Evolutionary conservation across 2,329 filamentous ascomycete genomes (phyloP), one percentile per base, ranked within the genome.

Genomic region (Sarocladium kiliense): DNA sequence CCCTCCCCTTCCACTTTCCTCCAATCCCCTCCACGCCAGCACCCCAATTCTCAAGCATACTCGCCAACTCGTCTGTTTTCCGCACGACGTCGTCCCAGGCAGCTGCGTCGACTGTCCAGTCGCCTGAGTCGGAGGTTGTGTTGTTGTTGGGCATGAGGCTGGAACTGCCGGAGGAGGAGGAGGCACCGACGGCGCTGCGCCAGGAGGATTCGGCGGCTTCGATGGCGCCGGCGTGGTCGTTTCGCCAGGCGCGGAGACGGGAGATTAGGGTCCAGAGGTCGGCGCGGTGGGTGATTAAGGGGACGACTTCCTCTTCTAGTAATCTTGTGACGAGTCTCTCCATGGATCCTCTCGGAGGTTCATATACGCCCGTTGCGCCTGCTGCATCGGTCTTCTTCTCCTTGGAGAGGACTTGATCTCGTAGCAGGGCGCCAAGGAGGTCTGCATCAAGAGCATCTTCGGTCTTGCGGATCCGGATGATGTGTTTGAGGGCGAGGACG

Each of bases 141-240:
- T 79, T 64, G 60, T 75, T 39, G 50, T 39, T 41, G 12, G 50
- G 32, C 34, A n/a, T 18, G 21, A 53, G 36, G 47, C 47, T 51
- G 27, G 47, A 27, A 23, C 7, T 23, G 57, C 74, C 66, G 61
- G 73, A 57, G 56, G 74, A 57, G 56, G 74, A 65, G 26, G 82
- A 76, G 61, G 81, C 72, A 53, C 78, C 76, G 0, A 80, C 75
- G 0, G 87, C 82, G 0, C 88, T 84, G 2, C 94, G 82, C 92
- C 93, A 99, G 0, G 87, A 90, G 66, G 93, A 92, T 72, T 97
- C 94, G 27, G 92, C 84, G 1, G 89, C 90, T 5, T 91, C 88
- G 1, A 97, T 77, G 3, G 92, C 89, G 1, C 85, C 85, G 0
- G 75, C 72, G 1, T 87, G 88, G 54, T 89, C 87, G 2, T 81